Conservation (phyloP, 768 basidiomycete species). For the Zangia roseola region DNA sequence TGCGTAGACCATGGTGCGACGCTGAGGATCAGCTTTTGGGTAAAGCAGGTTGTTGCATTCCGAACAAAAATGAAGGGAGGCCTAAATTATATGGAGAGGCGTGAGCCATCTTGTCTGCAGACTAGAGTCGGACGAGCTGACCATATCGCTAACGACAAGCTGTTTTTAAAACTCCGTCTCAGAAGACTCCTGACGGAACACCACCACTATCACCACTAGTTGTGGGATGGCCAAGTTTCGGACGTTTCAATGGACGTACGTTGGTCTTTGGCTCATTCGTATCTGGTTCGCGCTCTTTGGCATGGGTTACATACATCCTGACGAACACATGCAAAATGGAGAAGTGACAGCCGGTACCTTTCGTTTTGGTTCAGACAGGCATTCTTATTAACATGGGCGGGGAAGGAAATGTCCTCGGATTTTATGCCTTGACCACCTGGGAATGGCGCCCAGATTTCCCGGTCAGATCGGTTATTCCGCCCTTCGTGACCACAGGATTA, state of each 20-base stretch:
- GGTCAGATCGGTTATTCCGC: constrained; percentile 35
- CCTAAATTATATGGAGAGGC: constrained; percentile 38
- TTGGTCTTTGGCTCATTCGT: constrained; percentile 27
- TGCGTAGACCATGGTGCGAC: constrained; percentile 84
- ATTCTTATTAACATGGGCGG: constrained; percentile 6
- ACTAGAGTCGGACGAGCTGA: constrained; percentile 19
- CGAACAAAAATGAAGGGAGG: constrained; percentile 86
- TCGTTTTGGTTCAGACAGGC: not conserved
- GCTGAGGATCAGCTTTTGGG: constrained; percentile 85
- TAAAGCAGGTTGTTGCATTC: constrained; percentile 96
- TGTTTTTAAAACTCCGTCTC: constrained; percentile 29
- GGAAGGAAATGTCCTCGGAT: constrained; percentile 29
- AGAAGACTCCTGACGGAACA: no score
- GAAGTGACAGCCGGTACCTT: constrained; percentile 37
- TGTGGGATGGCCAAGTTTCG: constrained; percentile 10
- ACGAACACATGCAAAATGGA: constrained; percentile 42
- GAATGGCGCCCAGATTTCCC: constrained; percentile 38
- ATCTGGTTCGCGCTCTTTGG: constrained; percentile 33
- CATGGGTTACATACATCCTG: constrained; percentile 41
- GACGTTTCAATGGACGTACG: constrained; percentile 20
- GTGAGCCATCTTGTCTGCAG: constrained; percentile 15
- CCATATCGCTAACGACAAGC: constrained; percentile 24
- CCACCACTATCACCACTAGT: not conserved
- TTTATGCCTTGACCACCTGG: constrained; percentile 34
- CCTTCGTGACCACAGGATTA: constrained; percentile 33